Conservation (phyloP, 345 rosid species). For the rapeseed (Brassica napus) region DNA sequence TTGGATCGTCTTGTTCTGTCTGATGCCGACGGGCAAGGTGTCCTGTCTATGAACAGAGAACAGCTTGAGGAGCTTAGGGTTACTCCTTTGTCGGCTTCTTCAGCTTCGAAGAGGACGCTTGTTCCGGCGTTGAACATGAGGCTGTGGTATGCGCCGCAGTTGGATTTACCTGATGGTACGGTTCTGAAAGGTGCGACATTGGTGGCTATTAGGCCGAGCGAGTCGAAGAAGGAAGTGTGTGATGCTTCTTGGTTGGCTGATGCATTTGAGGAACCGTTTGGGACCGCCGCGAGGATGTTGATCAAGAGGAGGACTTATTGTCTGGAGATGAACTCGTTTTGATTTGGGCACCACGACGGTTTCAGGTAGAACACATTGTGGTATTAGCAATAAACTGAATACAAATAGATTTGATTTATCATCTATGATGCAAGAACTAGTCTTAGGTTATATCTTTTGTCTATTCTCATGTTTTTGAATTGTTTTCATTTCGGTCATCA, state of each 20-base stretch:
- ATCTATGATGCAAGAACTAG: not conserved
- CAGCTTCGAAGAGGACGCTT: conserved; percentile 85
- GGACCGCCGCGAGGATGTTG: conserved; percentile 85
- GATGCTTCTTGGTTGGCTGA: conserved; percentile 74
- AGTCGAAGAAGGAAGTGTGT: conserved; percentile 61
- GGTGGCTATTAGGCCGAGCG: conserved; percentile 93
- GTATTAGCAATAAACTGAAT: not conserved
- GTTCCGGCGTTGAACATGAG: conserved; percentile 93
- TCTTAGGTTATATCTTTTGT: not conserved
- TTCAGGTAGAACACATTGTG: conserved; percentile 23
- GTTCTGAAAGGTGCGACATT: conserved; percentile 85
- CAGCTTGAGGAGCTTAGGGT: conserved; percentile 93
- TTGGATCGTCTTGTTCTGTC: conserved; percentile 79
- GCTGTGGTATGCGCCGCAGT: conserved; percentile 86
- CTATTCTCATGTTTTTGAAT: not conserved
- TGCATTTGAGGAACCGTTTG: conserved; percentile 85
- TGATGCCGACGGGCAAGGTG: conserved; percentile 55
- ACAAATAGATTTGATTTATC: not conserved
- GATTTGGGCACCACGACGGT: conserved; percentile 31
- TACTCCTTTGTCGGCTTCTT: conserved; percentile 89
- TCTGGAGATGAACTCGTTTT: conserved; percentile 98
- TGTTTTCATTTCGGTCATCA: not conserved
- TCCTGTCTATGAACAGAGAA: conserved; percentile 53
- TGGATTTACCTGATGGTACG: conserved; percentile 76
- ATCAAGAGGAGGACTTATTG: conserved; percentile 90